A percentile compares a stretch with the other conserved stretches of the same genome.
These are phyloP conservation scores for Ophiostoma montium DNA, from an alignment of 2,329 filamentous ascomycete species.

Conservation along the genomic window DNA sequence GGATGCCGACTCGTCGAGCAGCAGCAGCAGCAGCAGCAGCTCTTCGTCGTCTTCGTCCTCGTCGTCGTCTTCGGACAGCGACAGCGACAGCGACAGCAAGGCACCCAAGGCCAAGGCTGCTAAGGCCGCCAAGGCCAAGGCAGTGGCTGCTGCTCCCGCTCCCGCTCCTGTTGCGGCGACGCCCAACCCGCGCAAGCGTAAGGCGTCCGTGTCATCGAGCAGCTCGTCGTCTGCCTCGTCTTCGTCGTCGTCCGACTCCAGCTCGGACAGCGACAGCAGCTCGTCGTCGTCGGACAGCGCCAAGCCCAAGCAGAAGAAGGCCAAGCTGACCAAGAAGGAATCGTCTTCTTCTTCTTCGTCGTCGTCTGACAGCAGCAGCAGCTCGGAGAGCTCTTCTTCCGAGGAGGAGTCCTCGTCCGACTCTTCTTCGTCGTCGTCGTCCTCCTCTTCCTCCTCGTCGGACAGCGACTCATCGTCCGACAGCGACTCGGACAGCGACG, in stretches of 20 bases:
- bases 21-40: conserved; percentile 3
- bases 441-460: conserved; percentile 11
- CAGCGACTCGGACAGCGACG: conserved; percentile 13
- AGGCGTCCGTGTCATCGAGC: conserved; percentile 28
- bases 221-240: conserved; percentile 22
- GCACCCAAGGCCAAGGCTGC: conserved; percentile 16
- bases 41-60: conserved; percentile 10
- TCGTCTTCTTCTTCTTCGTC: conserved; percentile 4
- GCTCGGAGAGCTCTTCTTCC: conserved; percentile 8
- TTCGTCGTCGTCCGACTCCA: conserved; percentile 18
- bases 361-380: neutral
- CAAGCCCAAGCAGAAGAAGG: conserved; percentile 15
- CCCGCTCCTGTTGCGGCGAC: conserved; percentile 5
- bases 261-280: conserved; percentile 18
- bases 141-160: neutral
- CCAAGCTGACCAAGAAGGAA: conserved; percentile 10
- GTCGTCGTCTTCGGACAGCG: conserved; percentile 13
- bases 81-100: conserved; percentile 18
- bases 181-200: conserved; percentile 38
- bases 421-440: conserved; percentile 14
- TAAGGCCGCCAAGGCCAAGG: conserved; percentile 11
- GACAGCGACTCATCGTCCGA: conserved; percentile 9
- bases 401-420: conserved; percentile 3
- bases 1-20: conserved; percentile 17
- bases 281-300: conserved; percentile 6